These are phyloP conservation scores for Botrytis squamosa DNA, from an alignment of 2,329 filamentous ascomycete species.

Conservation along the genomic window DNA sequence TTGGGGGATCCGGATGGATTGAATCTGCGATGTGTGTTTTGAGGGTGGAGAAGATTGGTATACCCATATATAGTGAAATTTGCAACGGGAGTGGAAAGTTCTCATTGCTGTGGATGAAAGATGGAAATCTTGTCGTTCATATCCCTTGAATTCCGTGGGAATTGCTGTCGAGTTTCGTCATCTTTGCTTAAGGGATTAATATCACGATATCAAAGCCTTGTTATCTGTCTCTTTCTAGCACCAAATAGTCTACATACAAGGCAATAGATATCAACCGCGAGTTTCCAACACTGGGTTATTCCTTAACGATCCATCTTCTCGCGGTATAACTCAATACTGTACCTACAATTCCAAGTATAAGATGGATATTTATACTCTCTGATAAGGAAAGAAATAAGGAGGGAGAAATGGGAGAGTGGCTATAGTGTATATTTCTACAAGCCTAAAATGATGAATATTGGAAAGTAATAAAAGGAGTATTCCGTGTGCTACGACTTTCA, in stretches of 20 bases:
- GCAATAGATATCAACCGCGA: neutral
- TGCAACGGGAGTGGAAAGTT: no score
- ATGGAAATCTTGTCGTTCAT: neutral
- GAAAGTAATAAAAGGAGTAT: neutral
- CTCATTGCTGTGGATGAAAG: neutral
- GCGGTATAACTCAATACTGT: neutral
- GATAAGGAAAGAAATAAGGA: neutral
- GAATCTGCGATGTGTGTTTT: neutral
- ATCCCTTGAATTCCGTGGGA: neutral
- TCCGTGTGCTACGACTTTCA: neutral
- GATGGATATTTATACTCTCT: neutral
- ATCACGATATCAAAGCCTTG: no score
- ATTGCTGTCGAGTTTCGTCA: neutral
- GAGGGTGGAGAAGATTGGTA: neutral
- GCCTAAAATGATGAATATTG: neutral
- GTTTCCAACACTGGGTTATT: neutral
- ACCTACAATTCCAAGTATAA: neutral
- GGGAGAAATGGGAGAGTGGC: neutral
- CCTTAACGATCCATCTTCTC: neutral
- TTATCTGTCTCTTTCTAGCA: neutral
- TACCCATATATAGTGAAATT: neutral
- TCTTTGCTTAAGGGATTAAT: no score
- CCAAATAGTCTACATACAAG: fast-evolving
- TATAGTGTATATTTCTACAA: neutral
- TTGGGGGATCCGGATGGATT: no score